phyloP scores from a whole-genome alignment of 2,329 filamentous ascomycete species.

The Teratosphaeria epicoccoides region DNA sequence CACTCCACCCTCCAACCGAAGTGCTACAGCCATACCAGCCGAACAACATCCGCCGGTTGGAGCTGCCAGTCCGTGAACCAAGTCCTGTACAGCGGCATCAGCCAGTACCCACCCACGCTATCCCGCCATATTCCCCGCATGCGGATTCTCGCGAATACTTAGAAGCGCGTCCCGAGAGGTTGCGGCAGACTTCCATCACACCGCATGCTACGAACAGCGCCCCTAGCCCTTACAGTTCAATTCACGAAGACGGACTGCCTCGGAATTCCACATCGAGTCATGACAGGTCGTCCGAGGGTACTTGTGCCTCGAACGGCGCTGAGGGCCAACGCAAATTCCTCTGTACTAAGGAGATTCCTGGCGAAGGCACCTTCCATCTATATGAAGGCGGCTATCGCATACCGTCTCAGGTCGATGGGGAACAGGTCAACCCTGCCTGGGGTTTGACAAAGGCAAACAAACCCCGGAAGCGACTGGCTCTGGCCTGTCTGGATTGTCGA shows the following conservation, averaged over 20 bases:
- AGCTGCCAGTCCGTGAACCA: constrained; percentile 21
- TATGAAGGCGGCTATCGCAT: constrained; percentile 25
- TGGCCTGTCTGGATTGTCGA: constrained; percentile 84
- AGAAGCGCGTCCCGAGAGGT: constrained; percentile 11
- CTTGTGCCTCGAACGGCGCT: constrained; percentile 1
- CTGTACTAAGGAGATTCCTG: constrained; percentile 20
- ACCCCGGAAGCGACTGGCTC: constrained; percentile 78
- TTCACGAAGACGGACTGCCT: constrained; percentile 14
- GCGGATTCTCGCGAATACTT: constrained; percentile 14
- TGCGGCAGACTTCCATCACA: constrained; percentile 12
- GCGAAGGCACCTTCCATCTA: constrained; percentile 22
- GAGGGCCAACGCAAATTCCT: constrained; percentile 24
- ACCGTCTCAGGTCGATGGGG: constrained; percentile 57
- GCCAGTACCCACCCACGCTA: constrained; percentile 6
- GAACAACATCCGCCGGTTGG: constrained; percentile 10
- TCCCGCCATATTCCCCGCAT: constrained; percentile 16
- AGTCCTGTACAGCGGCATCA: constrained; percentile 16
- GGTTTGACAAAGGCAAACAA: constrained; percentile 90
- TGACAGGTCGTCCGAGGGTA: constrained; percentile 10
- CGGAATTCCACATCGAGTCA: constrained; percentile 8
- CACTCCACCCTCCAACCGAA: constrained; percentile 11
- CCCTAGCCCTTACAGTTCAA: constrained; percentile 17
- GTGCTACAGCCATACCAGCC: constrained; percentile 7
- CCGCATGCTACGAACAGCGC: constrained; percentile 16
- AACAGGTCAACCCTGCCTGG: constrained; percentile 83